A percentile compares a stretch with the other conserved stretches of the same genome.
phyloP scores from a whole-genome alignment of 176 grass and related monocot species.

The Juncus effusus region DNA sequence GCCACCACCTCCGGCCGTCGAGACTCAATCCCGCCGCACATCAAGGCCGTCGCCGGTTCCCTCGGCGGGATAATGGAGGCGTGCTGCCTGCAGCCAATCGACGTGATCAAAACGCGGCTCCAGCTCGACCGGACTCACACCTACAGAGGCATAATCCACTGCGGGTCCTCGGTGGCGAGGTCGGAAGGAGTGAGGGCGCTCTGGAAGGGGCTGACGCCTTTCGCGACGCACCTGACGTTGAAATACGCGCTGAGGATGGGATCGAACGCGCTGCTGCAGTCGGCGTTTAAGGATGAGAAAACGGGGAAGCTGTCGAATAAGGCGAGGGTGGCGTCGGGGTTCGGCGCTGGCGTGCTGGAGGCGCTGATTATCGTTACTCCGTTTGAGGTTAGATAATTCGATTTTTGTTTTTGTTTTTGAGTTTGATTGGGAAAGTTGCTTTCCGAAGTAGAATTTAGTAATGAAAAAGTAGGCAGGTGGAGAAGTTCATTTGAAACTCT shows the following conservation, averaged over 20 bases:
- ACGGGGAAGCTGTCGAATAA: slow-evolving; percentile 69
- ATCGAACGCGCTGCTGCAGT: slow-evolving; percentile 87
- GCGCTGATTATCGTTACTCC: slow-evolving; percentile 95
- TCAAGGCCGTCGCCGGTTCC: slow-evolving; percentile 77
- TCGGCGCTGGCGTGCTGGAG: slow-evolving; percentile 94
- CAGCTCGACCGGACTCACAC: slow-evolving; percentile 69
- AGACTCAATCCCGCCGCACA: slow-evolving; percentile 45
- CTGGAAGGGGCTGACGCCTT: slow-evolving; percentile 97
- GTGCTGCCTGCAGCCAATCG: slow-evolving; percentile 96
- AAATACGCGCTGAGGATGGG: slow-evolving; percentile 97
- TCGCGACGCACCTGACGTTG: slow-evolving; percentile 96
- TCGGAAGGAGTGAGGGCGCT: slow-evolving; percentile 81
- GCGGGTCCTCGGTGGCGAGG: slow-evolving; percentile 56
- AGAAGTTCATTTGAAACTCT: slow-evolving; percentile 5
- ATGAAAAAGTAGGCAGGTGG: background rate
- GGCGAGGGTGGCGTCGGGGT: slow-evolving; percentile 54
- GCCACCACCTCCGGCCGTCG: background rate
- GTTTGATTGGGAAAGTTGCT: background rate
- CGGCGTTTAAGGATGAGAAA: slow-evolving; percentile 71
- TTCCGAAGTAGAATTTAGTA: slow-evolving; percentile 1
- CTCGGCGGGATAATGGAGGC: slow-evolving; percentile 88
- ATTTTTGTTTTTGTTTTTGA: slow-evolving; percentile 1
- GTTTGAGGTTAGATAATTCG: slow-evolving; percentile 52
- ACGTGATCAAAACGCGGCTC: slow-evolving; percentile 93
- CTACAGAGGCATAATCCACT: slow-evolving; percentile 78